Conservation (phyloP, 495 filamentous ascomycete species). For the Staphylotrichum longicolle region DNA sequence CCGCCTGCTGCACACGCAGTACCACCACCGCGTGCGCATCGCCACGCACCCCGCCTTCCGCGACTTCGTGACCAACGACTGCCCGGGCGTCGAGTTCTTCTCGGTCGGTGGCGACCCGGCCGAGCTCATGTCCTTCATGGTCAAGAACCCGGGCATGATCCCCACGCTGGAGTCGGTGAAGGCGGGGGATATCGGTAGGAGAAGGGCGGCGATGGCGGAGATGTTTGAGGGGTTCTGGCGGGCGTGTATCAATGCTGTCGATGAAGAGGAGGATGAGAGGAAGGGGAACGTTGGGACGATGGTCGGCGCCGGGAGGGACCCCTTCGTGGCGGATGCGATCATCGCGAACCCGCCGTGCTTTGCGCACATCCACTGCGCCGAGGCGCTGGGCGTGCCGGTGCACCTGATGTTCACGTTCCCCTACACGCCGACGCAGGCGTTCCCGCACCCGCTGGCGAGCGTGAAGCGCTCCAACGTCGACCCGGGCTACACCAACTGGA, state of each 20-base stretch:
- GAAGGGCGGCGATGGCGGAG: conserved; percentile 64
- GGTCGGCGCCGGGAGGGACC: conserved; percentile 32
- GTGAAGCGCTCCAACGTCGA: conserved; percentile 62
- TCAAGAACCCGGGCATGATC: conserved; percentile 78
- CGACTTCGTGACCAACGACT: conserved; percentile 62
- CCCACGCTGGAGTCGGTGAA: conserved; percentile 65
- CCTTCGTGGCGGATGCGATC: conserved; percentile 78
- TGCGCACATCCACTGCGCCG: conserved; percentile 77
- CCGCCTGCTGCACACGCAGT: conserved; percentile 56
- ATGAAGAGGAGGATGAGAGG: conserved; percentile 55
- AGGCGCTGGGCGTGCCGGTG: conserved; percentile 72
- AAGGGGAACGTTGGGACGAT: conserved; percentile 50
- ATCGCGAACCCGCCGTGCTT: conserved; percentile 85
- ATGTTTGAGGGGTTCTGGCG: conserved; percentile 79
- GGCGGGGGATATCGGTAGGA: conserved; percentile 63
- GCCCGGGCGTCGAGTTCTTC: conserved; percentile 69
- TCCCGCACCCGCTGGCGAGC: conserved; percentile 71
- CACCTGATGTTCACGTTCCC: conserved; percentile 84
- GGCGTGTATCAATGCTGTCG: conserved; percentile 64
- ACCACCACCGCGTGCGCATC: conserved; percentile 73
- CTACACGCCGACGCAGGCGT: conserved; percentile 65
- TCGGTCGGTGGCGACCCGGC: conserved; percentile 74
- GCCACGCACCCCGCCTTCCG: conserved; percentile 74
- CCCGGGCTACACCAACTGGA: conserved; percentile 62
- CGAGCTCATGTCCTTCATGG: conserved; percentile 84